Evolutionary conservation across 306 rosid species (phyloP), one percentile per base, ranked within the genome.

Genomic region (Lablab purpureus): DNA sequence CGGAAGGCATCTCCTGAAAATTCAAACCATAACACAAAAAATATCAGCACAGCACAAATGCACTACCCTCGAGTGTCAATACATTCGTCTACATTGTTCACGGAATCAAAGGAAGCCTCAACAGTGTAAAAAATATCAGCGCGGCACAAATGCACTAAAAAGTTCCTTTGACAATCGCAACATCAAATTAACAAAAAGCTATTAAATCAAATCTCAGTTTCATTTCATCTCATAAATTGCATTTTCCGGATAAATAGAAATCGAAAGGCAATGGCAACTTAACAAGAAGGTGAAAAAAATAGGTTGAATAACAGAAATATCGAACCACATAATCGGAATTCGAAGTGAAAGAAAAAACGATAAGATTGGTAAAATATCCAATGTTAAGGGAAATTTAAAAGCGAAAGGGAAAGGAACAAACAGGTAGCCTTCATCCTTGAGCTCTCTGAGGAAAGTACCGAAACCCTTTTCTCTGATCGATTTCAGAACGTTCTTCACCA

Each of bases 341-440:
- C 1, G 18, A 74, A 56, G 76, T 11, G 76, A 50, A 49, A 10
- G 76, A 50, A 49, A 10, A 71, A n/a, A 0, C 17, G 3, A 18
- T 22, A 18, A 22, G 60, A 82, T 27, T 64, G 22, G 41, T 8
- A 30, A 51, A 68, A 85, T 63, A 6, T 63, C 8, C 4, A 74
- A 5, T 25, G 14, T 17, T 37, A 3, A 54, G 14, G 40, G 36
- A 58, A 66, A 67, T 49, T 22, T 32, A 3, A 17, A 60, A 13
- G 36, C 21, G 68, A 60, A 73, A 21, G 21, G 62, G 62, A 12
- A 76, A 28, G 52, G 47, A 30, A 85, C 85, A 51, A 37, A 95
- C 98, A 80, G 2, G 88, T 78, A 95, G 84, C 98, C 98, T 75
- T 91, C 99, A 23, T 93, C 90, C 81, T 84, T 89, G 78, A 93